Evolutionary conservation across 441 rosid species (phyloP), one percentile per base, ranked within the genome.

Genomic region (Gossypium aridum): DNA sequence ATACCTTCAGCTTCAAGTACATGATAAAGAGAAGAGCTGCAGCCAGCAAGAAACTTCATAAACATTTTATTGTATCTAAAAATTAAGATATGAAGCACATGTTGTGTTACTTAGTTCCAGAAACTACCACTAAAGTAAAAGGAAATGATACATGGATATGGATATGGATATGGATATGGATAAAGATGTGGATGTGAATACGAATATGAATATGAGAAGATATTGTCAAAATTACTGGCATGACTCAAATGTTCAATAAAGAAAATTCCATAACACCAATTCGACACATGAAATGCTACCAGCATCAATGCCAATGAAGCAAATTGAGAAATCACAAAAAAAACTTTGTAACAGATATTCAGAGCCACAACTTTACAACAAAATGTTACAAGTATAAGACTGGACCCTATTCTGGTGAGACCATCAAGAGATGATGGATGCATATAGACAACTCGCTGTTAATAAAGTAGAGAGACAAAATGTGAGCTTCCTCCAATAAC

Each of bases 1-100:
- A 82, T 88, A 39, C 90, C 91, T 88, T 89, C 90, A 76, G 87
- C 90, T 83, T 92, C 93, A 78, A 92, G 89, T 67, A 77, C 81
- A 70, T 79, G 91, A 79, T 89, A 83, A 79, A 90, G 87, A 55
- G 60, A 65, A 78, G 84, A 80, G 84, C 98, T 94, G 92, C 82
- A 83, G 49, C 81, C 81, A 83, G 39, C 80, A 74, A 69, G 75
- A 77, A 72, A 74, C 66, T 7, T 67, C 59, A 45, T 28, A 28
- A 70, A 62, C 53, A 45, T 64, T 25, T 53, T 26, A 37, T 45
- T 9, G 31, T 23, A 75, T 22, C 47, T 17, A 20, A 16, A 17
- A 19, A 2, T 9, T n/a, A 19, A 45, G 5, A 81, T 57, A 59
- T 43, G 51, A 25, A 71, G n/a, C 39, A 77, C 10, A 10, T 63